A percentile compares a stretch with the other conserved stretches of the same genome.
Conservation (phyloP, 257 asterid genomes). For the Eucommia ulmoides region DNA sequence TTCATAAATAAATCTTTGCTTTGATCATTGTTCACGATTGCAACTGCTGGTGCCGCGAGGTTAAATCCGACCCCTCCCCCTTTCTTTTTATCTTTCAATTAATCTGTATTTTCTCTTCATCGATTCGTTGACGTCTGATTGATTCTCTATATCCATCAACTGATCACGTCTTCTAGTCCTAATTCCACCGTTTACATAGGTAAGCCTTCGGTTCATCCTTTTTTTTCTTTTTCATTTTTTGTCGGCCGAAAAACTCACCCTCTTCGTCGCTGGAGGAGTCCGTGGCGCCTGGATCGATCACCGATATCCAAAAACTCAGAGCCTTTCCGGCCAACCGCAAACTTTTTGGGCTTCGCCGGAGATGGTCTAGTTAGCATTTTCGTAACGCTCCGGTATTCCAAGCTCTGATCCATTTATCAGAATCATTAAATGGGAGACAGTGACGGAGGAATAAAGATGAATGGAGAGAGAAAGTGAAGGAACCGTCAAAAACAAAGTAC, state of each 20-base stretch:
- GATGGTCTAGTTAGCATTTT: slow-evolving; percentile 29
- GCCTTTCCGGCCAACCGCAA: slow-evolving; percentile 1
- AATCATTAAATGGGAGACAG: slow-evolving; percentile 3
- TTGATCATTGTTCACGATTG: no score
- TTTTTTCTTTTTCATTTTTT: slow-evolving; percentile 46
- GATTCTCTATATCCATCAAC: no score
- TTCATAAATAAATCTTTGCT: no score
- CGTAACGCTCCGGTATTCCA: slow-evolving; percentile 38
- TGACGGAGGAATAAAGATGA: neutral
- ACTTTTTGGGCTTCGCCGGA: slow-evolving; percentile 14
- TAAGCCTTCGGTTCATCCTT: no score
- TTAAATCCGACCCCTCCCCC: no score
- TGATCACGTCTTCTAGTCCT: no score
- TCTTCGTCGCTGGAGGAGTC: slow-evolving; percentile 78
- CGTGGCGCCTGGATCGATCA: slow-evolving; percentile 69
- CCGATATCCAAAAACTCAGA: slow-evolving; percentile 23
- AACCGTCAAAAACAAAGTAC: no score
- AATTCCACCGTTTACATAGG: no score
- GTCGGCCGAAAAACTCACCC: slow-evolving; percentile 28
- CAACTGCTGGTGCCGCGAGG: no score
- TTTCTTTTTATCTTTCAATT: no score
- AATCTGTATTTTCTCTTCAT: no score
- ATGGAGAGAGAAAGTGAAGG: neutral
- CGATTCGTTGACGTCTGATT: no score
- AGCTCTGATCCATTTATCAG: slow-evolving; percentile 31